A percentile compares a stretch with the other conserved stretches of the same genome.
Conservation (phyloP, 352 stramenopile species). For the Phytophthora podocarpi region DNA sequence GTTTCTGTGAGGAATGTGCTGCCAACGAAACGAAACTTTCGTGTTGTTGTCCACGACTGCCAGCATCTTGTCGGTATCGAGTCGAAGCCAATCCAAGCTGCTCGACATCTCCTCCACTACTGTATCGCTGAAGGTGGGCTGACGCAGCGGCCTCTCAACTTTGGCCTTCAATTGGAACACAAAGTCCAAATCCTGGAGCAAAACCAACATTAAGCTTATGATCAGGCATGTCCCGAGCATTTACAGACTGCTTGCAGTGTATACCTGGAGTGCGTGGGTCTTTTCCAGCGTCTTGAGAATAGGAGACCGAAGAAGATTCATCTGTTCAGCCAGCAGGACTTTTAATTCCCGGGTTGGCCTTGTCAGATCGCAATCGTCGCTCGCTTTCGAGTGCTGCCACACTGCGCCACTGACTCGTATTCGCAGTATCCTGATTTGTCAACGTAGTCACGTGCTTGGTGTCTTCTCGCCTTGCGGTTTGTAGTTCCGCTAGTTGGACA, state of each 20-base stretch:
- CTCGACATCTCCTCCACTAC: constrained; percentile 7
- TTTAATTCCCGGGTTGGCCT: constrained; percentile 26
- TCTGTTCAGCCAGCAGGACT: neutral
- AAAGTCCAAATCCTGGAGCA: constrained; percentile 12
- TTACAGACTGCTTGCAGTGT: too few species aligned
- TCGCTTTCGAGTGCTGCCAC: too few species aligned
- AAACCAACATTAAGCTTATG: too few species aligned
- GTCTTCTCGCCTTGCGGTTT: neutral
- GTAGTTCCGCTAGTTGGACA: neutral
- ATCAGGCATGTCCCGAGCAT: neutral
- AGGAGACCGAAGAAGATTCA: neutral
- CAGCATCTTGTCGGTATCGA: constrained; percentile 12
- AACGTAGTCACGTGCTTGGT: too few species aligned
- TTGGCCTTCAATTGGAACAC: constrained; percentile 8
- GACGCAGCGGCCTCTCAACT: neutral
- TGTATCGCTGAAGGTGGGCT: neutral
- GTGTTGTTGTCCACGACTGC: neutral
- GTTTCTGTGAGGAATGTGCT: neutral
- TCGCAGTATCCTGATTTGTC: too few species aligned
- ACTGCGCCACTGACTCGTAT: too few species aligned
- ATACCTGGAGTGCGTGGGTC: constrained; percentile 1
- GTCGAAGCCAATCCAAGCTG: constrained; percentile 5
- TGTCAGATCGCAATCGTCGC: too few species aligned
- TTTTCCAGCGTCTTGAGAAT: constrained; percentile 7
- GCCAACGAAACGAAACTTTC: constrained; percentile 4